Conservation (phyloP, 2,329 filamentous ascomycete species). For the Penicillium griseofulvum region DNA sequence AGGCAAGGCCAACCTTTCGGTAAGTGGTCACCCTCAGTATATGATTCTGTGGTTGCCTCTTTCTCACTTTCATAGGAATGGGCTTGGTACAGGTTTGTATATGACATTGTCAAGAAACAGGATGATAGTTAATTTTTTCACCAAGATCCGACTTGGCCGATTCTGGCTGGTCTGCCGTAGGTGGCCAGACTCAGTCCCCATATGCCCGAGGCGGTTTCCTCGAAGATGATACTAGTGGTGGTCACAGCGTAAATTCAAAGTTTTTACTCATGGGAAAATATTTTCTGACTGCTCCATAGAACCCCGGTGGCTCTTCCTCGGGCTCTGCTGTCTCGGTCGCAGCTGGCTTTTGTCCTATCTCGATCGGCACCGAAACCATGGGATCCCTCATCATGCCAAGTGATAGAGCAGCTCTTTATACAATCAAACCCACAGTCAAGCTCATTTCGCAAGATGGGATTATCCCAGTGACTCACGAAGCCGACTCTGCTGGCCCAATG, state of each 20-base stretch:
- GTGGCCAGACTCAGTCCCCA: conserved; percentile 27
- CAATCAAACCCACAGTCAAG: conserved; percentile 33
- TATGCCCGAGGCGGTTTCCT: conserved; percentile 24
- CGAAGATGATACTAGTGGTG: conserved; percentile 20
- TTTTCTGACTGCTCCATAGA: no score
- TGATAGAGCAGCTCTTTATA: conserved; percentile 33
- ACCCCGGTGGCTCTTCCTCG: conserved; percentile 34
- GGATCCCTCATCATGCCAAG: conserved; percentile 34
- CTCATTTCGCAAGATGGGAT: conserved; percentile 30
- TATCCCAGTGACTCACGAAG: conserved; percentile 23
- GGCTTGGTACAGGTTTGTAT: no score
- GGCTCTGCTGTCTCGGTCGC: conserved; percentile 34
- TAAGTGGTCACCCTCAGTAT: conserved; percentile 4
- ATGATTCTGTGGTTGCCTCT: no score
- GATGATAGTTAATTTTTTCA: conserved; percentile 4
- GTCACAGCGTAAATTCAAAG: conserved; percentile 14
- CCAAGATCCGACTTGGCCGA: not conserved
- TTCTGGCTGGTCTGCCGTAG: conserved; percentile 26
- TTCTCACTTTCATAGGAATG: not conserved
- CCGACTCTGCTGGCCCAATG: conserved; percentile 16
- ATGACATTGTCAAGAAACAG: not conserved
- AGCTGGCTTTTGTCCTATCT: conserved; percentile 33
- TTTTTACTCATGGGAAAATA: conserved; percentile 4
- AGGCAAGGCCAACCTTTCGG: conserved; percentile 34
- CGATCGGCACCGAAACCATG: conserved; percentile 36